Base-by-base conservation (phyloP, 2,329 filamentous ascomycete genomes). In the Elsinoe ampelina region DNA sequence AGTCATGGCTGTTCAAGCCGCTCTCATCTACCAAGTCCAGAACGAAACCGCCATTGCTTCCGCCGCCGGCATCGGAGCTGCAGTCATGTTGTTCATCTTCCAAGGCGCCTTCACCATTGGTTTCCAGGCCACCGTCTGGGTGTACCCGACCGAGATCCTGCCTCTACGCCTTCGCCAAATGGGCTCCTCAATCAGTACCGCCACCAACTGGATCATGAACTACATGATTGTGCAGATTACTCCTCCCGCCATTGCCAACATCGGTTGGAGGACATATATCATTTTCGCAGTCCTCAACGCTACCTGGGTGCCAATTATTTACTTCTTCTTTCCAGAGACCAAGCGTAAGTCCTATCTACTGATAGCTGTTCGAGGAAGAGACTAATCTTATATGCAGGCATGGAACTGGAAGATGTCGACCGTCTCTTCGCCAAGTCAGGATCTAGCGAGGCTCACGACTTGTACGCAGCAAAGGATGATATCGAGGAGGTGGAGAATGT, bases 1-100 rank as follows among this genome's bases (percentile, higher is more conserved):
- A 1, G 83, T 82, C 54, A 89, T 89, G 86, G 79, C 82, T 1
- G 76, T 88, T 10, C 69, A 78, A 10, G 74, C 75, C 5, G 67
- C 70, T 10, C 63, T 70, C 22, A 66, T 70, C 58, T 75, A 71
- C 57, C 65, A 65, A 39, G 64, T 66, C 2, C 60, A 67, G 41
- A 54, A 65, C 54, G 54, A 63, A 2, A 66, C 65, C 11, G 50
- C 62, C 1, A 66, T 66, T 22, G 63, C 64, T 15, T 57, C 54
- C 45, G 47, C 56, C 38, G 62, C 57, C 38, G 62, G 66, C 34
- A 57, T 60, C 15, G 64, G 59, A 11, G 74, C 74, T 1, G 73
- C 75, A 2, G 72, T 76, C 0, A 83, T 83, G 63, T 72, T 85
- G 13, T 85, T 85, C 67, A 77, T 81, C 15, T 83, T 83, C 69